Percentiles rank a stretch among this genome's conserved stretches.
These are phyloP conservation scores for Phytopythium mirpurense DNA, from an alignment of 352 stramenopile species.

Conservation along the genomic window DNA sequence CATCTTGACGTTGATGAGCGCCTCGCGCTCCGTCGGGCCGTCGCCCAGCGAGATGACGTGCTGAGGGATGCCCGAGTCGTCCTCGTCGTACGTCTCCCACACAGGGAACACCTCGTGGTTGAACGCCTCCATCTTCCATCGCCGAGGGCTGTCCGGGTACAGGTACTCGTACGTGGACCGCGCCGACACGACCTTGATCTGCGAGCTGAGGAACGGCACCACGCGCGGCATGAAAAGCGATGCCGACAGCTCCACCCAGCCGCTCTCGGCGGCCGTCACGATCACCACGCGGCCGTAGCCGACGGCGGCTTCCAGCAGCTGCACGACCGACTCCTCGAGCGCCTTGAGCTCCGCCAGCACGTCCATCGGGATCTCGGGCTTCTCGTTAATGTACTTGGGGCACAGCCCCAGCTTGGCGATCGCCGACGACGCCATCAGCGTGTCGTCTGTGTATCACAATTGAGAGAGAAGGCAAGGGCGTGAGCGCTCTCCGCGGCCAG, in stretches of 20 bases:
- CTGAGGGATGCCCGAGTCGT: conserved; percentile 41
- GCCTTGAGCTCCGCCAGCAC: conserved; percentile 69
- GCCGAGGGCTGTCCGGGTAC: conserved; percentile 75
- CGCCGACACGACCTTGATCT: conserved; percentile 89
- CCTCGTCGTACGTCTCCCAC: conserved; percentile 64
- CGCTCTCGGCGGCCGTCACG: conserved; percentile 84
- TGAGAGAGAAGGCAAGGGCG: not conserved
- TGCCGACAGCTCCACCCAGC: conserved; percentile 88
- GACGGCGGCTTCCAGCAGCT: conserved; percentile 67
- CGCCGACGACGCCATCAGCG: conserved; percentile 72
- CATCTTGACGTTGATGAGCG: conserved; percentile 84
- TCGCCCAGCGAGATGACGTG: conserved; percentile 84
- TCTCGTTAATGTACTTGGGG: conserved; percentile 84
- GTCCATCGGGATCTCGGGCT: conserved; percentile 64
- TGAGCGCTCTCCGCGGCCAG: not conserved
- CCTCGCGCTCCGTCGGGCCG: conserved; percentile 75
- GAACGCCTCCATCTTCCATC: conserved; percentile 90
- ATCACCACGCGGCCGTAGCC: conserved; percentile 80
- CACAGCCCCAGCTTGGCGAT: conserved; percentile 76
- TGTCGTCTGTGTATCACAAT: conserved; percentile 53
- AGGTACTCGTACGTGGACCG: conserved; percentile 87
- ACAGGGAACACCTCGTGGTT: conserved; percentile 80
- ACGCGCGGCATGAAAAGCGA: conserved; percentile 85
- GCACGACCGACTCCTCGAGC: conserved; percentile 71
- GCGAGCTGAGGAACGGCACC: conserved; percentile 65